Evolutionary conservation across 164 flowering plant genomes (phyloP).

Genomic region (Macadamia tetraphylla): DNA sequence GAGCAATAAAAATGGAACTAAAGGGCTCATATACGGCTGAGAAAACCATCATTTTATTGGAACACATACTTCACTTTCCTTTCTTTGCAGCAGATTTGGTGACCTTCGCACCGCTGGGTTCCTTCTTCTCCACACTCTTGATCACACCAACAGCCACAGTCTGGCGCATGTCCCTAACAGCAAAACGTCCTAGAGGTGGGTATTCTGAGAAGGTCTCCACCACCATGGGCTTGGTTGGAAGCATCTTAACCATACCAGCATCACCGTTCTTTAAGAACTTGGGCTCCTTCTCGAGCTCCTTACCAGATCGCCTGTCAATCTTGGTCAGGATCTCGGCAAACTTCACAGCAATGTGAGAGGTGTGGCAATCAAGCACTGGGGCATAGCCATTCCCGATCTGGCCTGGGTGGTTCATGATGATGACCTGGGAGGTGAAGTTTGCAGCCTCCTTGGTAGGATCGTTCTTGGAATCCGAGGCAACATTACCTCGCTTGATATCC

Average conservation of each 20-base stretch:
- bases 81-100: slow-evolving; percentile 70
- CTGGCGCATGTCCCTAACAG: slow-evolving; percentile 72
- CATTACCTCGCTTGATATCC: slow-evolving; percentile 66
- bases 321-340: slow-evolving; percentile 46
- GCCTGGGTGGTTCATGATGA: slow-evolving; percentile 79
- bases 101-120: slow-evolving; percentile 59
- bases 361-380: slow-evolving; percentile 67
- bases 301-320: slow-evolving; percentile 57
- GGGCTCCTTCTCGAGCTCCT: slow-evolving; percentile 62
- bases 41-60: too few relatives aligned
- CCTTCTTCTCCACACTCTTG: slow-evolving; percentile 70
- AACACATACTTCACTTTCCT: slow-evolving; percentile 16
- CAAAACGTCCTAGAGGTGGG: slow-evolving; percentile 77
- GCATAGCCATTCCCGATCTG: slow-evolving; percentile 70
- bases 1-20: too few relatives aligned
- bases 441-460: slow-evolving; percentile 69
- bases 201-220: slow-evolving; percentile 68
- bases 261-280: slow-evolving; percentile 62
- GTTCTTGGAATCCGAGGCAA: slow-evolving; percentile 67
- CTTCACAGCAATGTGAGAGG: slow-evolving; percentile 68
- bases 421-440: slow-evolving; percentile 65
- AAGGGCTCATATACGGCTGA: too few relatives aligned
- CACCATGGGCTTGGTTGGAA: slow-evolving; percentile 76
- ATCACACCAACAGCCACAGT: slow-evolving; percentile 68
- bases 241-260: slow-evolving; percentile 63